Evolutionary conservation across 768 basidiomycete genomes (phyloP).

Genomic region (Xerocomus spinulosus): DNA sequence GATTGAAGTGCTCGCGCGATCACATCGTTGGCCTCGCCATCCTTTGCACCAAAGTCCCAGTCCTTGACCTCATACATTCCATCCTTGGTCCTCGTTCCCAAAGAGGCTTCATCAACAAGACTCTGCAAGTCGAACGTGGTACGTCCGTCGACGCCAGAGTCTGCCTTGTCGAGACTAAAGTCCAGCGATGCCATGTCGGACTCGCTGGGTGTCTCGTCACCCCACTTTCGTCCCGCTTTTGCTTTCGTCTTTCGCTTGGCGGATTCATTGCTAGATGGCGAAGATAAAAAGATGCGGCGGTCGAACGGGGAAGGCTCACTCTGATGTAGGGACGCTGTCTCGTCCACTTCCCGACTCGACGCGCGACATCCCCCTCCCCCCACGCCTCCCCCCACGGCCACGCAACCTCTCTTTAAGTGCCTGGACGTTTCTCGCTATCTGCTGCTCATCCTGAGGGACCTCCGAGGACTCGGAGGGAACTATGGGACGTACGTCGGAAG

Average conservation of each 20-base stretch:
- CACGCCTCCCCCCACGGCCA: constrained; percentile 62
- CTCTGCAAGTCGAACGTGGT: constrained; percentile 50
- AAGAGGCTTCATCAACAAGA: constrained; percentile 63
- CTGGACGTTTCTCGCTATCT: constrained; percentile 89
- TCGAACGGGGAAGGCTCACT: constrained; percentile 44
- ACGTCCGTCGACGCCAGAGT: constrained; percentile 27
- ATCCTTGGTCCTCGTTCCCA: constrained; percentile 72
- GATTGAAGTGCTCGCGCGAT: constrained; percentile 57
- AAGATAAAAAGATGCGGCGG: background rate
- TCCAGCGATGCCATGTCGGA: constrained; percentile 92
- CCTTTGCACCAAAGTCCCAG: constrained; percentile 67
- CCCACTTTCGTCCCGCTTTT: constrained; percentile 90
- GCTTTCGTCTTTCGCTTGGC: constrained; percentile 57
- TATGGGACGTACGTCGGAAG: constrained; percentile 15
- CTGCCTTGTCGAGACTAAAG: constrained; percentile 64
- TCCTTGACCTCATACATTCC: constrained; percentile 75
- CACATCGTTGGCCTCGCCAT: constrained; percentile 45
- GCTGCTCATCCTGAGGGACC: constrained; percentile 69
- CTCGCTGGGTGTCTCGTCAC: constrained; percentile 71
- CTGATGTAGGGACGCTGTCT: constrained; percentile 62
- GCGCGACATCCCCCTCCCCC: constrained; percentile 45
- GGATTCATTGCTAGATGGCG: constrained; percentile 55
- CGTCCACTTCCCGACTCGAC: constrained; percentile 50
- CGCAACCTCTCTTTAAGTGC: constrained; percentile 83
- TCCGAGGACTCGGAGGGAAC: constrained; percentile 49